A percentile compares a stretch with the other conserved stretches of the same genome.
These are phyloP conservation scores for Allantophomopsis lycopodina DNA, from an alignment of 2,329 filamentous ascomycete genomes.

Conservation along the genomic window DNA sequence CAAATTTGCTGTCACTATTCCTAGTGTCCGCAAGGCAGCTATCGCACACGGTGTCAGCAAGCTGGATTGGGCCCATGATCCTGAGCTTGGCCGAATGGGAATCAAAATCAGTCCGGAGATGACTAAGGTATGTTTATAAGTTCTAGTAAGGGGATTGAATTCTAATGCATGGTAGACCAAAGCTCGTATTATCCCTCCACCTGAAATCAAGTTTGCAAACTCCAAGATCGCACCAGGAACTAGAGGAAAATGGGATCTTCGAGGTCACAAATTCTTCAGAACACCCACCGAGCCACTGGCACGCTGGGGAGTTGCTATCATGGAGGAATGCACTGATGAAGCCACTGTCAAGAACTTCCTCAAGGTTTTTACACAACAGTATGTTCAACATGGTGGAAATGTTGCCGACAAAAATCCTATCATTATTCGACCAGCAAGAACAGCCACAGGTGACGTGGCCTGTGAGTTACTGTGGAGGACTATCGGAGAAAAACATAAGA, in stretches of 20 bases:
- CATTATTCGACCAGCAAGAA: constrained; percentile 13
- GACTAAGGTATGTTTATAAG: constrained; percentile 26
- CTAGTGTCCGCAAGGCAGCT: constrained; percentile 48
- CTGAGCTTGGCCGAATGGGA: constrained; percentile 58
- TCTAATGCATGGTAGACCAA: constrained; percentile 28
- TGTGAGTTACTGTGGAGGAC: background rate
- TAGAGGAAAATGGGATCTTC: constrained; percentile 75
- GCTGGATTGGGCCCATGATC: constrained; percentile 56
- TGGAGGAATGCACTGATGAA: constrained; percentile 38
- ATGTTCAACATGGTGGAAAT: constrained; percentile 45
- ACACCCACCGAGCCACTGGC: constrained; percentile 48
- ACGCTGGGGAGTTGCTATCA: constrained; percentile 63
- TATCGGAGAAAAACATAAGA: background rate
- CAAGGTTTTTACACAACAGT: constrained; percentile 45
- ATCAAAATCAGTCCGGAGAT: constrained; percentile 53
- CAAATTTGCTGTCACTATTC: constrained; percentile 76
- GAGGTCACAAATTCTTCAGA: constrained; percentile 62
- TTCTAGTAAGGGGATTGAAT: constrained; percentile 4
- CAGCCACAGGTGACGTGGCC: background rate
- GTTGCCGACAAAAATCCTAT: constrained; percentile 32
- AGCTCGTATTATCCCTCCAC: constrained; percentile 58
- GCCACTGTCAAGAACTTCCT: constrained; percentile 36
- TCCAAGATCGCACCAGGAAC: constrained; percentile 43
- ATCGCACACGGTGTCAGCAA: constrained; percentile 56
- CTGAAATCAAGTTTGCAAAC: constrained; percentile 53